Conservation (phyloP, 2,329 filamentous ascomycete genomes). For the Alternaria arborescens region DNA sequence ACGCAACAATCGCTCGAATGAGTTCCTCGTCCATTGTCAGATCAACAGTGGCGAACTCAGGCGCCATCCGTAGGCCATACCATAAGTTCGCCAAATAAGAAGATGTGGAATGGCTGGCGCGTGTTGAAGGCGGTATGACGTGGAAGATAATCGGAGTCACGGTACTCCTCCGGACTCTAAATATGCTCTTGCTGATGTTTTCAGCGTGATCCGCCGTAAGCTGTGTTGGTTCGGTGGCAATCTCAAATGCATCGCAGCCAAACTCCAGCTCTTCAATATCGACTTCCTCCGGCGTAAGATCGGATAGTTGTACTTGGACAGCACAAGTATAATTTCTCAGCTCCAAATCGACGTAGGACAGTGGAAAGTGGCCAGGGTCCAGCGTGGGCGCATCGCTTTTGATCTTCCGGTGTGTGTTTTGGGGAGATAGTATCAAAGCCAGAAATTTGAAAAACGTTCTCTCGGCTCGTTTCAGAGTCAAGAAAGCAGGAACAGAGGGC, state of each 20-base stretch:
- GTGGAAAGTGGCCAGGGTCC: constrained; percentile 68
- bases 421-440: constrained; percentile 64
- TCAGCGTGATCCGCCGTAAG: constrained; percentile 35
- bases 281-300: constrained; percentile 63
- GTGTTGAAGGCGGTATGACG: constrained; percentile 40
- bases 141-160: constrained; percentile 59
- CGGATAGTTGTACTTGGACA: constrained; percentile 67
- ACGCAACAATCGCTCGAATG: constrained; percentile 61
- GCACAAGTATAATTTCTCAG: constrained; percentile 72
- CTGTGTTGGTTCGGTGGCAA: constrained; percentile 59
- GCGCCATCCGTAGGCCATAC: constrained; percentile 69
- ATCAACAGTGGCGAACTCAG: constrained; percentile 69
- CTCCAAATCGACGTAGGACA: constrained; percentile 68
- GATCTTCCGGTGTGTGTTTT: constrained; percentile 48
- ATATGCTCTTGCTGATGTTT: constrained; percentile 66
- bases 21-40: constrained; percentile 63
- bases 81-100: constrained; percentile 65
- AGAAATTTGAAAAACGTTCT: constrained; percentile 74
- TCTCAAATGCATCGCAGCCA: constrained; percentile 72
- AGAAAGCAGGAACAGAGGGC: constrained; percentile 63
- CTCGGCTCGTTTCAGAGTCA: constrained; percentile 73
- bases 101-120: constrained; percentile 30
- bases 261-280: constrained; percentile 72
- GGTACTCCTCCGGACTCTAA: constrained; percentile 67
- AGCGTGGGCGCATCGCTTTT: constrained; percentile 58